phyloP scores from a whole-genome alignment of 257 asterid genomes.

The Leptodermis oblonga region DNA sequence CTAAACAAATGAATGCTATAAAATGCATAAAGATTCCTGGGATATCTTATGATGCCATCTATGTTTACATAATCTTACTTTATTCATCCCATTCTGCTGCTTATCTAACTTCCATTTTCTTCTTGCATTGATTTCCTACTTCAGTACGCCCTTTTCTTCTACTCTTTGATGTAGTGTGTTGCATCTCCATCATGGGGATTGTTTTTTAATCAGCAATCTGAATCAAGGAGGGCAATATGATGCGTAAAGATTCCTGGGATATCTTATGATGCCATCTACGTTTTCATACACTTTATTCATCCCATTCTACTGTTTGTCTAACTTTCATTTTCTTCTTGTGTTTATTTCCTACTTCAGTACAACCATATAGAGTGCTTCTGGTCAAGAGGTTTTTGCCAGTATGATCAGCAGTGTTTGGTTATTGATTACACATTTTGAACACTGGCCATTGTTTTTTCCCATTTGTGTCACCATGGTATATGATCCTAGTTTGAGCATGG shows the following conservation, averaged over 20 bases:
- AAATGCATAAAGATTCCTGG: conserved; percentile 50
- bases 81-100: conserved; percentile 68
- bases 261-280: conserved; percentile 48
- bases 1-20: conserved; percentile 42
- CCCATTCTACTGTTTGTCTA: conserved; percentile 42
- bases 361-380: not conserved
- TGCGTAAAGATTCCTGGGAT: conserved; percentile 49
- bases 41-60: conserved; percentile 53
- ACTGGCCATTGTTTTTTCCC: not conserved
- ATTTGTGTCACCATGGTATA: not conserved
- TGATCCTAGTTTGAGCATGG: not conserved
- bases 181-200: conserved; percentile 64
- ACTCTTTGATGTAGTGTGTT: conserved; percentile 35
- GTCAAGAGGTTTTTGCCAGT: not conserved
- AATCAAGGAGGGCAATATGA: conserved; percentile 43
- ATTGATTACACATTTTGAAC: not conserved
- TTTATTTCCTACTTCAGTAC: not conserved
- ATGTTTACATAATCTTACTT: conserved; percentile 53
- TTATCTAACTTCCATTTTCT: not conserved
- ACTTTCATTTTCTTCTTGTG: not conserved
- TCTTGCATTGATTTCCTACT: not conserved
- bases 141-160: too few relatives aligned
- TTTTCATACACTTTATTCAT: conserved; percentile 65
- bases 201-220: conserved; percentile 46
- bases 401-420: not conserved